Conservation (phyloP, 2,329 filamentous ascomycete species). For the Fusarium sublunatum region DNA sequence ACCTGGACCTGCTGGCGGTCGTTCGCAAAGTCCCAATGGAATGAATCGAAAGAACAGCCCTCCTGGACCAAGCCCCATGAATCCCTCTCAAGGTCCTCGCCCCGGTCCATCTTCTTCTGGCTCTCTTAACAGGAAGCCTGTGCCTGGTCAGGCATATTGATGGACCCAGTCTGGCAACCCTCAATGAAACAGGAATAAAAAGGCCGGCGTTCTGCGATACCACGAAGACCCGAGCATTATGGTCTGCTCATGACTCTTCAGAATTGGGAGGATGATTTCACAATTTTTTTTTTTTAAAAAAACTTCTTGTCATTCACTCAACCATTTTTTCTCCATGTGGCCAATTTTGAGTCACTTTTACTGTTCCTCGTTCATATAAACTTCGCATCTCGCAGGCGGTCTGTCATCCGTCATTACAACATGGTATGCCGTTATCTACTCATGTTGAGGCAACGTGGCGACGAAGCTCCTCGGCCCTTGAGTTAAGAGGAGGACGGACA, state of each 20-base stretch:
- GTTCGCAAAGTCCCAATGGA: slow-evolving; percentile 55
- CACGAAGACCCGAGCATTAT: slow-evolving; percentile 40
- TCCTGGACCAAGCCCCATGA: slow-evolving; percentile 61
- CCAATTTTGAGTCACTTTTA: slow-evolving; percentile 30
- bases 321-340: slow-evolving; percentile 28
- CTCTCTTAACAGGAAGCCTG: slow-evolving; percentile 65
- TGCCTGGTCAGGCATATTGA: slow-evolving; percentile 64
- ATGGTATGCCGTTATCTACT: slow-evolving; percentile 32
- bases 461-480: slow-evolving; percentile 16
- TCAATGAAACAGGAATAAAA: slow-evolving; percentile 42
- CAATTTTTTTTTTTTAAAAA: slow-evolving; percentile 30
- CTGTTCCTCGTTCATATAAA: slow-evolving; percentile 43
- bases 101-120: slow-evolving; percentile 54
- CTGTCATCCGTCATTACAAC: slow-evolving; percentile 23
- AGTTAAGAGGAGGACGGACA: slow-evolving; percentile 20
- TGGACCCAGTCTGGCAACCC: slow-evolving; percentile 28
- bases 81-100: slow-evolving; percentile 52
- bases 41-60: slow-evolving; percentile 56
- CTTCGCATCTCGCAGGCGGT: slow-evolving; percentile 40
- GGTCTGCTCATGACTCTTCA: slow-evolving; percentile 41
- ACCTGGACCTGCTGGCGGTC: slow-evolving; percentile 53
- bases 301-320: slow-evolving; percentile 44
- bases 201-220: slow-evolving; percentile 48
- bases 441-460: slow-evolving; percentile 26
- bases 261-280: slow-evolving; percentile 43